phyloP scores from a whole-genome alignment of 768 basidiomycete genomes.

The Clathrus columnatus region DNA sequence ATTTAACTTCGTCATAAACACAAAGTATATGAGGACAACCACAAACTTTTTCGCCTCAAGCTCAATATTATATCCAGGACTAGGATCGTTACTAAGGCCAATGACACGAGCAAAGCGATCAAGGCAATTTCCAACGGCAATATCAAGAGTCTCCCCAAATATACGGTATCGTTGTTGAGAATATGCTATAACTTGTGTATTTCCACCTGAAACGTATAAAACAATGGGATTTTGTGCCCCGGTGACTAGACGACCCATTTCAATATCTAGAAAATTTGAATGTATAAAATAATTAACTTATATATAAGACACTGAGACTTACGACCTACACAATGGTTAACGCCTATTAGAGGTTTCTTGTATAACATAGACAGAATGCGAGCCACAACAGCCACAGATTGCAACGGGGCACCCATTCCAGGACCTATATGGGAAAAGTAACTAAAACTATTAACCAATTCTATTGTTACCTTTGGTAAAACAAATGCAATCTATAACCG shows the following conservation, averaged over 20 bases:
- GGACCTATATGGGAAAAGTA: constrained; percentile 51
- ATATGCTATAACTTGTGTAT: constrained; percentile 98
- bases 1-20: not conserved
- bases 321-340: constrained; percentile 99
- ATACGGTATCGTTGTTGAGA: constrained; percentile 96
- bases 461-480: constrained; percentile 78
- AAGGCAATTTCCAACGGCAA: constrained; percentile 98
- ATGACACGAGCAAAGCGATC: constrained; percentile 96
- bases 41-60: constrained; percentile 83
- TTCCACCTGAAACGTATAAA: constrained; percentile 96
- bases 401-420: constrained; percentile 98
- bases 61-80: constrained; percentile 96
- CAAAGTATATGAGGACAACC: constrained; percentile 1
- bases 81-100: constrained; percentile 89
- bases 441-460: not conserved
- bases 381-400: constrained; percentile 90
- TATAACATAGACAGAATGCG: constrained; percentile 83
- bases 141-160: constrained; percentile 97
- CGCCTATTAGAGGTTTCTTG: constrained; percentile 86
- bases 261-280: constrained; percentile 61
- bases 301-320: constrained; percentile 25
- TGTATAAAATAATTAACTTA: not conserved
- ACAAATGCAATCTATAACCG: constrained; percentile 88
- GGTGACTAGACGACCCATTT: constrained; percentile 95
- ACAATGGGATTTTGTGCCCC: constrained; percentile 93